These are phyloP conservation scores for Voacanga thouarsii DNA, from an alignment of 257 asterid species.

Conservation along the genomic window DNA sequence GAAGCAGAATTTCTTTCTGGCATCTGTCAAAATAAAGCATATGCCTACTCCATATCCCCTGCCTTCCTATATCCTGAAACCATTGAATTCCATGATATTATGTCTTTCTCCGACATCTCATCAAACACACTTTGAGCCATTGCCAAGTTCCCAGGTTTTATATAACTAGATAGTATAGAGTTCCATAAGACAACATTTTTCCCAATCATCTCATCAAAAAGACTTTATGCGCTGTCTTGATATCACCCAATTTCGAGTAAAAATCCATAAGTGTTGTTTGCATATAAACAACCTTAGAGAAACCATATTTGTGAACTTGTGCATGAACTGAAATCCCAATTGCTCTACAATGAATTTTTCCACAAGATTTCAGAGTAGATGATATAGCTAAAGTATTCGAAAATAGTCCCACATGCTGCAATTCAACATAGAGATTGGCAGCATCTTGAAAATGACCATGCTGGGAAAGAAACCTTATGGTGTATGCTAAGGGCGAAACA, in stretches of 20 bases:
- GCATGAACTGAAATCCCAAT: constrained; percentile 71
- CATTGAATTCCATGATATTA: constrained; percentile 75
- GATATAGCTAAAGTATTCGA: constrained; percentile 68
- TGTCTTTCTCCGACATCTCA: constrained; percentile 70
- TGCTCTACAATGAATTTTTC: constrained; percentile 29
- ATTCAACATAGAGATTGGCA: constrained; percentile 40
- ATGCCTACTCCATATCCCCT: constrained; percentile 61
- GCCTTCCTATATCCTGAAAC: constrained; percentile 56
- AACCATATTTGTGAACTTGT: constrained; percentile 59
- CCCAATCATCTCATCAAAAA: constrained; percentile 56
- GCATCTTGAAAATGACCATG: constrained; percentile 58
- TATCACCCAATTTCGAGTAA: constrained; percentile 63
- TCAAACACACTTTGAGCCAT: constrained; percentile 61
- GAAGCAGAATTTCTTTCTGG: constrained; percentile 66
- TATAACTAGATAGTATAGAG: constrained; percentile 63
- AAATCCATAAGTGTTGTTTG: constrained; percentile 78
- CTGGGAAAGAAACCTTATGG: constrained; percentile 64
- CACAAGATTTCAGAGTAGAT: constrained; percentile 71
- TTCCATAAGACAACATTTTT: constrained; percentile 83
- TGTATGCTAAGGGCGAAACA: constrained; percentile 36
- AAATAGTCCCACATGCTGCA: constrained; percentile 44
- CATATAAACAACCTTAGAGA: constrained; percentile 54
- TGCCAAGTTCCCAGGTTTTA: constrained; percentile 48
- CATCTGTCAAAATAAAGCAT: constrained; percentile 55
- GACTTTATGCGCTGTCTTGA: constrained; percentile 58